phyloP scores from a whole-genome alignment of 108 stramenopile genomes.

The Cyclotella sp. region DNA sequence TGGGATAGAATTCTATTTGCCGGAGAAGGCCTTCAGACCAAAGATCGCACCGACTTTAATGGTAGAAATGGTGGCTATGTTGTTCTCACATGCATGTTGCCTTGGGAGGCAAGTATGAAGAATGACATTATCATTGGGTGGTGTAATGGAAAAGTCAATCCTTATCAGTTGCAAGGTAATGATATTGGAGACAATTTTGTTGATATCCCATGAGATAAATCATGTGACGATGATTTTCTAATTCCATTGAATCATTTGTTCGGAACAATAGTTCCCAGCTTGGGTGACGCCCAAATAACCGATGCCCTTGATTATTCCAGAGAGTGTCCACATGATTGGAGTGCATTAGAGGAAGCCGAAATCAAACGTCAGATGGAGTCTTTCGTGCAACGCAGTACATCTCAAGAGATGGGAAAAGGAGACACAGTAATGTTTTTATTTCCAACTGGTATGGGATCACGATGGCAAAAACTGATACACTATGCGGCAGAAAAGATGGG shows the following conservation, averaged over 20 bases:
- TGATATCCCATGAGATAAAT: slow-evolving; percentile 25
- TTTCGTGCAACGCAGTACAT: slow-evolving; percentile 52
- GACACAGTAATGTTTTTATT: slow-evolving; percentile 27
- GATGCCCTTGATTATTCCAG: background rate
- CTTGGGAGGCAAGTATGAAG: slow-evolving; percentile 72
- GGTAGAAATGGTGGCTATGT: background rate
- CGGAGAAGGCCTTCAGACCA: slow-evolving; percentile 46
- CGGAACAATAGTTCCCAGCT: background rate
- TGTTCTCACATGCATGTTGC: slow-evolving; percentile 71
- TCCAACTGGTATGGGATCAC: slow-evolving; percentile 62
- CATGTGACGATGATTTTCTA: slow-evolving; percentile 55
- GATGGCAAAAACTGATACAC: slow-evolving; percentile 73
- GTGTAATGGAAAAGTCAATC: slow-evolving; percentile 25
- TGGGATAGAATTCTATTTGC: slow-evolving; percentile 69
- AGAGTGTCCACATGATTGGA: slow-evolving; percentile 61
- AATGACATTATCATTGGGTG: slow-evolving; percentile 82
- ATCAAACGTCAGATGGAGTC: slow-evolving; percentile 43
- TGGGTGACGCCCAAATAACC: background rate
- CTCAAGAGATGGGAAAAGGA: no score
- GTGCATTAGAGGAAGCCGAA: slow-evolving; percentile 55
- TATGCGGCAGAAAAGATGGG: slow-evolving; percentile 63
- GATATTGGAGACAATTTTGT: background rate
- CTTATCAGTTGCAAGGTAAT: slow-evolving; percentile 18
- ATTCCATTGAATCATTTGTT: slow-evolving; percentile 56
- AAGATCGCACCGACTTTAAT: slow-evolving; percentile 12